Conservation (phyloP, 805 yeast genomes). For the Teunomyces panamensis region DNA sequence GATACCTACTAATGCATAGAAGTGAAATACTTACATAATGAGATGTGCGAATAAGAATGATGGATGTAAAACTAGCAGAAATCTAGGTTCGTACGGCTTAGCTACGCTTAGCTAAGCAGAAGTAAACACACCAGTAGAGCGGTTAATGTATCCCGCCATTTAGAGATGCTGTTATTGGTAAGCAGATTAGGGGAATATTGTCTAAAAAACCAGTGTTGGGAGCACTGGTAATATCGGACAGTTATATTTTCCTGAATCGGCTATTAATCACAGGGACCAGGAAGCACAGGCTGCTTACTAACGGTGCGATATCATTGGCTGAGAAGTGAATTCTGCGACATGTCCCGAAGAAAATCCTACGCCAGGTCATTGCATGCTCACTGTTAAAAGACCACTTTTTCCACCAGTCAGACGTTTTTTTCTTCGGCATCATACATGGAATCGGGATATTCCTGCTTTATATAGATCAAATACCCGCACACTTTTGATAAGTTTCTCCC, state of each 20-base stretch:
- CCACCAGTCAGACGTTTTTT: no score
- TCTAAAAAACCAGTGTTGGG: no score
- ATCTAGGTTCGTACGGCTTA: neutral
- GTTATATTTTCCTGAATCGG: no score
- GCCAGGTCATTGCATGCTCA: no score
- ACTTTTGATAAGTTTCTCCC: neutral
- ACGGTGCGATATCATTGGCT: neutral
- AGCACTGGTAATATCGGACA: no score
- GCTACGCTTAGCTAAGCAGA: no score
- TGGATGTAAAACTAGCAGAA: neutral
- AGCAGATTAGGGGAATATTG: neutral
- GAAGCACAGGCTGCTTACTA: neutral
- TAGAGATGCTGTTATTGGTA: neutral
- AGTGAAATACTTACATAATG: neutral
- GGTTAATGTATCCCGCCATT: neutral
- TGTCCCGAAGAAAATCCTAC: no score
- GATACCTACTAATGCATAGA: neutral
- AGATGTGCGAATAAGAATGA: no score
- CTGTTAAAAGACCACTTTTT: no score
- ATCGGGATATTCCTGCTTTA: neutral
- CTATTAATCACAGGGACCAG: no score
- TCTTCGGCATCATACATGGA: no score
- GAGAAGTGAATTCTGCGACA: no score
- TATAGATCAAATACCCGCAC: neutral
- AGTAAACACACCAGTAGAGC: neutral